phyloP scores from a whole-genome alignment of 1,139 yeast species.

The Debaryomycetaceae sp. region DNA sequence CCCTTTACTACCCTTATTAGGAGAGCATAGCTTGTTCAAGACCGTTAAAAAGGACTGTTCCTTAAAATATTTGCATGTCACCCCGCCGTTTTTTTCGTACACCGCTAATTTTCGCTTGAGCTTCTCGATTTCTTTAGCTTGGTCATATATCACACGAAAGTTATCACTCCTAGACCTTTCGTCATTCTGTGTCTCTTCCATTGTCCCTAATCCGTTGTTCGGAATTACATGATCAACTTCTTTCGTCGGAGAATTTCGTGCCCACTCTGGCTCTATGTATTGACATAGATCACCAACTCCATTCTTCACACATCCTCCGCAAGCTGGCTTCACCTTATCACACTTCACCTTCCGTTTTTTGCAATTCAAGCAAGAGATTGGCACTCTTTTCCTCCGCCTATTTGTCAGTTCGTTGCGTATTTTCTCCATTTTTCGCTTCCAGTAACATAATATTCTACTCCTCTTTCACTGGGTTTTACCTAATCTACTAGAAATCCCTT shows the following conservation, averaged over 20 bases:
- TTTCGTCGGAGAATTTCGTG: conserved; percentile 7
- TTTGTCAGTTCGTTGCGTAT: neutral
- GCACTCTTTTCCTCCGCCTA: conserved; percentile 33
- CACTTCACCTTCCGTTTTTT: conserved; percentile 45
- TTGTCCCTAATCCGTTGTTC: neutral
- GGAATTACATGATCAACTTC: neutral
- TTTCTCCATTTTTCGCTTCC: neutral
- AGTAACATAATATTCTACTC: no score
- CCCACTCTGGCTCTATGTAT: conserved; percentile 44
- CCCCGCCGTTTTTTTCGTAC: conserved; percentile 16
- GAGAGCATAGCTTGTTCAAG: conserved; percentile 16
- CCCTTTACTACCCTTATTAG: conserved; percentile 1
- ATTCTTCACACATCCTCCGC: conserved; percentile 43
- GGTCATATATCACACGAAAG: conserved; percentile 17
- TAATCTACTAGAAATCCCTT: no score
- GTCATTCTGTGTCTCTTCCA: conserved; percentile 1
- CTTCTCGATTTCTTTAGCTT: conserved; percentile 35
- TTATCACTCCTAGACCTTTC: neutral
- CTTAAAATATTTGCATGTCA: conserved; percentile 14
- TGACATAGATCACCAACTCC: conserved; percentile 44
- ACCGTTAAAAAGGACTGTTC: conserved; percentile 8
- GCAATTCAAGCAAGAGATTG: conserved; percentile 42
- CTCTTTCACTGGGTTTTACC: no score
- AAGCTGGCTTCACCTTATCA: conserved; percentile 41
- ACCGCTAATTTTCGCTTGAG: conserved; percentile 31